These are phyloP conservation scores for Hippophae rhamnoides DNA, from an alignment of 306 rosid species.

Conservation along the genomic window DNA sequence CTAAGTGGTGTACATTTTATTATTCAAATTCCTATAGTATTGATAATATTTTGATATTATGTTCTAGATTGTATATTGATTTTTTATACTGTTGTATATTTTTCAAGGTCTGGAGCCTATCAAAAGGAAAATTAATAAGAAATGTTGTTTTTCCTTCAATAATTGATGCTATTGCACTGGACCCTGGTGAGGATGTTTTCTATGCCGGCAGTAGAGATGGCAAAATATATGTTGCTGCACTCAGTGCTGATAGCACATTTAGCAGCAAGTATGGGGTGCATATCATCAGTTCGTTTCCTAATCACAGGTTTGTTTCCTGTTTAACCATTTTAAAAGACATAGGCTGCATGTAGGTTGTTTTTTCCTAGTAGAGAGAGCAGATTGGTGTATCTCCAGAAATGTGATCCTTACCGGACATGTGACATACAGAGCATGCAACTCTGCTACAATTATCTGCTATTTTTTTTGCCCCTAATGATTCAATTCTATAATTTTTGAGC, in stretches of 20 bases:
- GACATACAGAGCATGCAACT: not conserved
- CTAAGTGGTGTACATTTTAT: too few relatives aligned
- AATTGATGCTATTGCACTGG: constrained; percentile 58
- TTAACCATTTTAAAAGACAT: too few relatives aligned
- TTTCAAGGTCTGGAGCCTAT: too few relatives aligned
- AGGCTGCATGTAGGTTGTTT: too few relatives aligned
- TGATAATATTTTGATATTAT: too few relatives aligned
- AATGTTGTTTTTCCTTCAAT: constrained; percentile 50
- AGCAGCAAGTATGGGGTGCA: constrained; percentile 43
- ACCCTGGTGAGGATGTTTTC: constrained; percentile 65
- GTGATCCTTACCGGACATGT: not conserved
- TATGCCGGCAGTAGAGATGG: constrained; percentile 76
- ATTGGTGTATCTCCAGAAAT: too few relatives aligned
- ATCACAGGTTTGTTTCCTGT: constrained; percentile 49
- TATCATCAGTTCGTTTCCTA: constrained; percentile 51
- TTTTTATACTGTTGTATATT: too few relatives aligned
- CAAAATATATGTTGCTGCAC: constrained; percentile 56
- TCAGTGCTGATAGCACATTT: constrained; percentile 35
- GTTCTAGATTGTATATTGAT: too few relatives aligned
- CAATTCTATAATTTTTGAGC: constrained; percentile 12
- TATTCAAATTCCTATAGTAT: too few relatives aligned
- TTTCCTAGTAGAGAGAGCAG: too few relatives aligned
- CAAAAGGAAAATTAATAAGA: constrained; percentile 22
- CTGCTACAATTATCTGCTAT: not conserved
- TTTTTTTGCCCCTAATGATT: constrained; percentile 6